Percentiles rank a stretch among this genome's conserved stretches.
Conservation (phyloP, 2,329 filamentous ascomycete species). For the Scorias spongiosa region DNA sequence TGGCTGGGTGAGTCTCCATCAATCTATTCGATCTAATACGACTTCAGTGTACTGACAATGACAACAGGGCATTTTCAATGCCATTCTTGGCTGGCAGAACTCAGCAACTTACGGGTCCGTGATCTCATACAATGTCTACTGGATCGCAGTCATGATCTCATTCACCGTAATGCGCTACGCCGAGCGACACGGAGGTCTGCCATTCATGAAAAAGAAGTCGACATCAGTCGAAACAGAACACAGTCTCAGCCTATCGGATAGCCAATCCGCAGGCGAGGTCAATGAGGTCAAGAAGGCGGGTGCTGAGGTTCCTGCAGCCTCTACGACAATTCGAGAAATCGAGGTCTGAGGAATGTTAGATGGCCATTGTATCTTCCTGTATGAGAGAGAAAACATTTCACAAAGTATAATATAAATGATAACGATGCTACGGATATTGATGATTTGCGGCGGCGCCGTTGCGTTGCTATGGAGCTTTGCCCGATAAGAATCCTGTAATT, state of each 20-base stretch:
- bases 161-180: conserved; percentile 52
- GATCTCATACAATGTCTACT: conserved; percentile 78
- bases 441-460: too few species aligned
- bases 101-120: conserved; percentile 78
- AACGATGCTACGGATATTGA: too few species aligned
- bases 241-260: conserved; percentile 12
- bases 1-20: conserved; percentile 40
- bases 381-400: too few species aligned
- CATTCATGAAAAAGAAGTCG: conserved; percentile 25
- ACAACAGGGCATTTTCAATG: conserved; percentile 57
- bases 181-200: conserved; percentile 41
- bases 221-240: conserved; percentile 7
- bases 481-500: too few species aligned
- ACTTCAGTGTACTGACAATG: background rate
- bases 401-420: too few species aligned
- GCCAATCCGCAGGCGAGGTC: conserved; percentile 6
- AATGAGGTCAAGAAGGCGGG: conserved; percentile 9
- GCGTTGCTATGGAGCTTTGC: too few species aligned
- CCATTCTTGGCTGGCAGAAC: conserved; percentile 75
- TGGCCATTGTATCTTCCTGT: too few species aligned
- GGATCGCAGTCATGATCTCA: conserved; percentile 52
- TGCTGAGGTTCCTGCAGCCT: conserved; percentile 3
- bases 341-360: background rate
- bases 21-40: background rate
- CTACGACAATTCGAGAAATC: conserved; percentile 8